These are phyloP conservation scores for Sarocladiaceae sp. DNA, from an alignment of 2,329 filamentous ascomycete species.

Conservation along the genomic window DNA sequence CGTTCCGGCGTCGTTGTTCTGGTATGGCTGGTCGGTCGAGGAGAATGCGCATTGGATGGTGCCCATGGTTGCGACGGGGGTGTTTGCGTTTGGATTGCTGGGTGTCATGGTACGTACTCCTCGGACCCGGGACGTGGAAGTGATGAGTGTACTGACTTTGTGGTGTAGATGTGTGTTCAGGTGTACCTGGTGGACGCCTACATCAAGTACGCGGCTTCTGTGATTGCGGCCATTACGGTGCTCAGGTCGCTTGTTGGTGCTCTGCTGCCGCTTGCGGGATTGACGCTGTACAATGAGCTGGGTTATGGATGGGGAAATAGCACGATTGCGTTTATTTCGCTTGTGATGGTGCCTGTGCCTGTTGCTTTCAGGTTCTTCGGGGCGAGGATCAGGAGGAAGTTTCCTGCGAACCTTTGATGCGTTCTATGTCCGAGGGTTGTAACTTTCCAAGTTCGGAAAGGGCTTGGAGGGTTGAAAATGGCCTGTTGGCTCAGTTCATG, in stretches of 20 bases:
- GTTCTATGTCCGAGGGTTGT: background rate
- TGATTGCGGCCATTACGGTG: constrained; percentile 24
- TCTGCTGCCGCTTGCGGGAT: constrained; percentile 58
- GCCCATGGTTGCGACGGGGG: constrained; percentile 31
- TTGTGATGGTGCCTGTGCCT: constrained; percentile 19
- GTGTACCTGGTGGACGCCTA: constrained; percentile 32
- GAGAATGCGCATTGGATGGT: constrained; percentile 23
- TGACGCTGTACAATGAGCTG: constrained; percentile 32
- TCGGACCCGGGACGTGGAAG: background rate
- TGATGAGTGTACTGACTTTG: background rate
- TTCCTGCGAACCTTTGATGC: constrained; percentile 15
- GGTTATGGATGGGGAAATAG: constrained; percentile 44
- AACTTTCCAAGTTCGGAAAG: background rate
- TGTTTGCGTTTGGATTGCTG: constrained; percentile 42
- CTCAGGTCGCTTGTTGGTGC: constrained; percentile 56
- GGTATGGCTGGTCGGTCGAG: constrained; percentile 26
- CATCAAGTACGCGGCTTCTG: constrained; percentile 24
- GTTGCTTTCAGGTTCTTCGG: constrained; percentile 18
- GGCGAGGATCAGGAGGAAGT: constrained; percentile 18
- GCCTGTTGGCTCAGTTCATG: too few species aligned
- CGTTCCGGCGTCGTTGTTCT: constrained; percentile 22
- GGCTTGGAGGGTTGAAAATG: too few species aligned
- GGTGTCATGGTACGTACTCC: constrained; percentile 30
- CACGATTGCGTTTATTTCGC: constrained; percentile 40
- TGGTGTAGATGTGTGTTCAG: constrained; percentile 26